Evolutionary conservation across 73 alveolate species (phyloP).

Genomic region (Paramecium tetraurelia): DNA sequence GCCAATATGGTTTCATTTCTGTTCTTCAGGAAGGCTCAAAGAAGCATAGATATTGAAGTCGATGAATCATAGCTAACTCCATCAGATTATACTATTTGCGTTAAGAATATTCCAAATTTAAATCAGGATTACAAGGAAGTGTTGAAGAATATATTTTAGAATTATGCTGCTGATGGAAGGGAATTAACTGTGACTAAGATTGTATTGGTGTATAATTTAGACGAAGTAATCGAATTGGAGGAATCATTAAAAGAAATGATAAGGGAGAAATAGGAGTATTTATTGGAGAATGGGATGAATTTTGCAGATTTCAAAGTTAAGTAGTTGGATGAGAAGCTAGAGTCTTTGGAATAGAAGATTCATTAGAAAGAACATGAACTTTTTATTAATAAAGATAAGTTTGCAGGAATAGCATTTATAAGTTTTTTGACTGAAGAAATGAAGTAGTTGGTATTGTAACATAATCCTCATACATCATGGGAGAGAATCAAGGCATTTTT

Average conservation of each 20-base stretch:
- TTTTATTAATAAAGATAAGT: neutral
- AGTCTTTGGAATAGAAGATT: constrained; percentile 40
- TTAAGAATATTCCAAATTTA: constrained; percentile 13
- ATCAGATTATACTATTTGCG: constrained; percentile 60
- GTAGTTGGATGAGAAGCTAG: constrained; percentile 50
- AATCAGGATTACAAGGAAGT: constrained; percentile 17
- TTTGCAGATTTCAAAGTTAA: constrained; percentile 10
- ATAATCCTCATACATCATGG: constrained; percentile 40
- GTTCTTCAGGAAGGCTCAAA: constrained; percentile 48
- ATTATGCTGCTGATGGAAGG: constrained; percentile 57
- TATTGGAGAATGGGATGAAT: constrained; percentile 23
- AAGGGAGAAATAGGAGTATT: constrained; percentile 28
- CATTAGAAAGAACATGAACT: constrained; percentile 39
- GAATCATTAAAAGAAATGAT: neutral
- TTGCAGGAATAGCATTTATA: constrained; percentile 62
- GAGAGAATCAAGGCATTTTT: constrained; percentile 46
- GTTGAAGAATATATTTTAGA: constrained; percentile 18
- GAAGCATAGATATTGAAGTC: constrained; percentile 57
- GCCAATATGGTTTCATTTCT: constrained; percentile 50
- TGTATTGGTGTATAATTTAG: constrained; percentile 52
- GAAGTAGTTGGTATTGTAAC: constrained; percentile 39
- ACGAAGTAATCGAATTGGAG: constrained; percentile 46
- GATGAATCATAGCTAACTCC: constrained; percentile 50
- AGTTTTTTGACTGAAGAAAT: constrained; percentile 54
- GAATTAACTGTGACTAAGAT: constrained; percentile 17